These are phyloP conservation scores for Leucoagaricus sp. DNA, from an alignment of 1,284 basidiomycete species.

Conservation along the genomic window DNA sequence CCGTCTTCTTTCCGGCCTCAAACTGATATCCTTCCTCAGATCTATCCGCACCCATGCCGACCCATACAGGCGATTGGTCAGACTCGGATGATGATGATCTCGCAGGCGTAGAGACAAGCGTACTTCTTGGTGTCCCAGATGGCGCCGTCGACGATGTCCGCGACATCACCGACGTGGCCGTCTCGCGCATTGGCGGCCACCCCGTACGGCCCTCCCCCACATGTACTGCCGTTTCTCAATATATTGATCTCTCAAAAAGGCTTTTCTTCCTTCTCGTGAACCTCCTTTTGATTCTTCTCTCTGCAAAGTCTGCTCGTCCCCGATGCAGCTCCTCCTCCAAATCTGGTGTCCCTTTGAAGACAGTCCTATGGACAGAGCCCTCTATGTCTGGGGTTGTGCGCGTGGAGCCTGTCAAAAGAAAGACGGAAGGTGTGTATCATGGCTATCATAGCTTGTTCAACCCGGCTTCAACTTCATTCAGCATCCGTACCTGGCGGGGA, in stretches of 20 bases:
- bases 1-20: slow-evolving; percentile 17
- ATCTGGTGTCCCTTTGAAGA: slow-evolving; percentile 86
- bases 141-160: slow-evolving; percentile 55
- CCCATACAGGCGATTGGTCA: slow-evolving; percentile 65
- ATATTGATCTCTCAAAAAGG: slow-evolving; percentile 46
- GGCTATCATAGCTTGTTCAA: not conserved
- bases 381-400: slow-evolving; percentile 82
- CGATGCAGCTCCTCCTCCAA: slow-evolving; percentile 80
- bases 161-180: slow-evolving; percentile 70
- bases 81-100: slow-evolving; percentile 69
- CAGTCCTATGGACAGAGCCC: slow-evolving; percentile 76
- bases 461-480: slow-evolving; percentile 29
- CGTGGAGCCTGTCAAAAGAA: slow-evolving; percentile 68
- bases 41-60: slow-evolving; percentile 35
- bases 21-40: slow-evolving; percentile 21
- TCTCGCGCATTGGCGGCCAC: slow-evolving; percentile 83
- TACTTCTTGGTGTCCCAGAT: slow-evolving; percentile 77
- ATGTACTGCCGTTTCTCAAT: slow-evolving; percentile 38
- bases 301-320: slow-evolving; percentile 68
- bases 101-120: slow-evolving; percentile 62
- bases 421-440: slow-evolving; percentile 63
- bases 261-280: slow-evolving; percentile 55
- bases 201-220: slow-evolving; percentile 71
- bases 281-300: slow-evolving; percentile 55
- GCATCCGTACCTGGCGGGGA: slow-evolving; percentile 78